Base-by-base conservation (phyloP, 129 eudicot genomes). In the Calendula officinalis region DNA sequence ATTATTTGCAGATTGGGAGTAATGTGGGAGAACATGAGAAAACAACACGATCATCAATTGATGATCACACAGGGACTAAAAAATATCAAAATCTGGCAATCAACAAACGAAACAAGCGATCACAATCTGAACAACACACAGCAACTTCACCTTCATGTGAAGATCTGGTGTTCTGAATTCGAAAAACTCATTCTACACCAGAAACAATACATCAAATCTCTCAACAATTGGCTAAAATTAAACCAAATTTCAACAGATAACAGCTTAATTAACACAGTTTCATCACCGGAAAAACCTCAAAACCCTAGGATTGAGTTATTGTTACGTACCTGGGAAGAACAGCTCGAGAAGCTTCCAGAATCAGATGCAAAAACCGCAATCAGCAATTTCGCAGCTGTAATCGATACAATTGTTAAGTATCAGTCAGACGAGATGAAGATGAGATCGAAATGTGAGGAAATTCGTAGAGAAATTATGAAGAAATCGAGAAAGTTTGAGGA, bases 11-110 rank as follows among this genome's bases (percentile, higher is more conserved):
- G 95, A 68, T 74, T 90, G 91, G 84, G 83, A 6, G 53, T 74
- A 55, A 86, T 90, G 97, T 90, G 97, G 97, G 84, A 79, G 50
- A 70, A 72, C 16, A 86, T 90, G 80, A 69, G 51, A 52, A 68
- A 46, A 34, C 80, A 90, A 58, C 82, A 90, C 41, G 76, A 81
- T 46, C 85, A 40, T 55, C 95, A 86, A 67, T 52, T 65, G 3
- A 77, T 62, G 71, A 68, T 79, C 17, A 72, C 72, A 7, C 68
- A 68, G 42, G 81, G 73, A 32, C 33, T 86, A 39, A 53, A 39
- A 67, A 64, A 47, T 6, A 35, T 85, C 37, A 78, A 80, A 68
- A 67, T 71, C 55, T 72, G 81, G 3, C 86, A 81, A 51, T 58
- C 70, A 5, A 44, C 74, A 3, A 81, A 71, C 34, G 88, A 79